These are phyloP conservation scores for Lenwebbia sp. DNA, from an alignment of 345 rosid species.

Conservation along the genomic window DNA sequence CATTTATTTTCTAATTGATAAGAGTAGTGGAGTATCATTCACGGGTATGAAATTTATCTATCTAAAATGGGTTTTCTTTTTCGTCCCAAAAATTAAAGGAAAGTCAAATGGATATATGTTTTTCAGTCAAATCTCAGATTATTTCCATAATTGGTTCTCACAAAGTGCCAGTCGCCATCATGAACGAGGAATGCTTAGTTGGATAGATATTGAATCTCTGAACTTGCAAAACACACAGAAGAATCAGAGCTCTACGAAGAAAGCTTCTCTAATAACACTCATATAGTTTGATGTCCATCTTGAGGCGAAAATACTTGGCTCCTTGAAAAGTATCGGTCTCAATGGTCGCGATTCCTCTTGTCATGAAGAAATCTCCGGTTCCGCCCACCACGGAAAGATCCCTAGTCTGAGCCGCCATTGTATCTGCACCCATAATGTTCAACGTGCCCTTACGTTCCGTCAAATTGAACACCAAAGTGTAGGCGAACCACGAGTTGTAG, in stretches of 20 bases:
- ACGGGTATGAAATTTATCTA: background rate
- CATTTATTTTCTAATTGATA: background rate
- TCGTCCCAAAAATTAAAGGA: background rate
- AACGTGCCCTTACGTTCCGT: conserved; percentile 41
- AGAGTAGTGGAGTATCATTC: background rate
- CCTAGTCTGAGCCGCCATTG: conserved; percentile 41
- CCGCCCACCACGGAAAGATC: conserved; percentile 62
- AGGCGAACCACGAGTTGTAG: conserved; percentile 41
- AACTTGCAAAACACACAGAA: background rate
- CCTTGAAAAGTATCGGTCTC: conserved; percentile 39
- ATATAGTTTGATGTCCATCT: conserved; percentile 20
- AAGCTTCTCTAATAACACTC: background rate
- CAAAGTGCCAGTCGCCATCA: background rate
- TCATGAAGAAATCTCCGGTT: conserved; percentile 71
- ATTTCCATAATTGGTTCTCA: background rate
- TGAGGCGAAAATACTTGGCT: conserved; percentile 41
- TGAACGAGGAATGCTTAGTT: conserved; percentile 4
- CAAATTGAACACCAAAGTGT: conserved; percentile 53
- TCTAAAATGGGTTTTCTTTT: background rate
- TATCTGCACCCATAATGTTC: conserved; percentile 51
- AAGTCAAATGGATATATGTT: background rate
- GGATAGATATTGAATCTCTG: conserved; percentile 3
- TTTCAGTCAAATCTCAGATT: background rate
- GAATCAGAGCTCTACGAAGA: background rate
- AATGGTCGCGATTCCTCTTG: conserved; percentile 50